Evolutionary conservation across 495 filamentous ascomycete species (phyloP).

Genomic region (Cryomyces minteri): DNA sequence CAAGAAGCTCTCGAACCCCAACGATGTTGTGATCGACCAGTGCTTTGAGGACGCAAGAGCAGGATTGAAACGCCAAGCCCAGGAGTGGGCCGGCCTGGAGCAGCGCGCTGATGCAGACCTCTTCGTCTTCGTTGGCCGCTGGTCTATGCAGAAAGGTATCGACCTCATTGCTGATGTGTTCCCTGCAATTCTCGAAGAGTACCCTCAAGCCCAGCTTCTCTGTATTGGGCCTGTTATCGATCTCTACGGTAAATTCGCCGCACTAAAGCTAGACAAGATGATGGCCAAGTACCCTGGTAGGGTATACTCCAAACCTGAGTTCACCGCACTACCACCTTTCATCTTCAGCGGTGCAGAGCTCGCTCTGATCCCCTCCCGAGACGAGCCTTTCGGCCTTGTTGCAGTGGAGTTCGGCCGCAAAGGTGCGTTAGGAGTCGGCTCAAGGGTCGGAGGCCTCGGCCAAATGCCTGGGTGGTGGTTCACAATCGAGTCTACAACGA

Average conservation of each 20-base stretch:
- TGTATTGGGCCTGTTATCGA: conserved; percentile 60
- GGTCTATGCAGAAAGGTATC: conserved; percentile 64
- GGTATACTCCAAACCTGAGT: conserved; percentile 61
- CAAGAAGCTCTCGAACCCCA: conserved; percentile 31
- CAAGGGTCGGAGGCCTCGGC: conserved; percentile 47
- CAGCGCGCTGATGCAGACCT: conserved; percentile 50
- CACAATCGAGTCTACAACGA: conserved; percentile 49
- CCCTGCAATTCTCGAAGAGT: conserved; percentile 48
- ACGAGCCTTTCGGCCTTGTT: conserved; percentile 69
- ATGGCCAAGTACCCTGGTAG: conserved; percentile 62
- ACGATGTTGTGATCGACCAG: conserved; percentile 35
- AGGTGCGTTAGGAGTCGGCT: conserved; percentile 57
- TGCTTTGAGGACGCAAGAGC: conserved; percentile 36
- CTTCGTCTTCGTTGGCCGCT: conserved; percentile 62
- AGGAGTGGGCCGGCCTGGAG: conserved; percentile 58
- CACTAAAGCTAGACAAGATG: conserved; percentile 49
- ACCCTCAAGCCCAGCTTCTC: conserved; percentile 49
- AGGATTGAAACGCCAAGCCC: conserved; percentile 45
- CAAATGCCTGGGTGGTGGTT: conserved; percentile 72
- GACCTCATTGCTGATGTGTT: conserved; percentile 66
- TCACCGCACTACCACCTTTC: conserved; percentile 53
- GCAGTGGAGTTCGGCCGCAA: conserved; percentile 68
- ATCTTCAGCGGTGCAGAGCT: conserved; percentile 70
- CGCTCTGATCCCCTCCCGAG: conserved; percentile 59
- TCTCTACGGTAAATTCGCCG: conserved; percentile 62